Evolutionary conservation across 257 asterid genomes (phyloP).

Genomic region (Solanum chaucha): DNA sequence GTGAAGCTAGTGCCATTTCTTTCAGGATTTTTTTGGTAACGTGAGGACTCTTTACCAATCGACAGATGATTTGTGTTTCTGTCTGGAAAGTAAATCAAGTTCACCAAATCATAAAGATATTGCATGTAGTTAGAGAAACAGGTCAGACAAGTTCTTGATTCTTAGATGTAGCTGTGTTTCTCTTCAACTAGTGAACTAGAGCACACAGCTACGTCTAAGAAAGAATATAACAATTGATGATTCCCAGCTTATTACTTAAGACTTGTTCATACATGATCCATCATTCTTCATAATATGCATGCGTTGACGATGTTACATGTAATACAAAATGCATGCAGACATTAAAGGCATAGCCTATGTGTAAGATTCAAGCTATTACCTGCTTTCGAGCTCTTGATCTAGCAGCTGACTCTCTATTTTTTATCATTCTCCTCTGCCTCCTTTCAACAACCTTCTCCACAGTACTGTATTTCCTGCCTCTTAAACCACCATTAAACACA

Average conservation of each 20-base stretch:
- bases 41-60: background rate
- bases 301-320: background rate
- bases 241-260: background rate
- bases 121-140: background rate
- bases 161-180: background rate
- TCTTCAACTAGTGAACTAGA: background rate
- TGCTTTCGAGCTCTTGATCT: slow-evolving; percentile 95
- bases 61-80: background rate
- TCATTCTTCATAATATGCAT: background rate
- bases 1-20: background rate
- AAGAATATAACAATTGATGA: background rate
- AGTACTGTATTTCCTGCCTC: slow-evolving; percentile 59
- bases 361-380: slow-evolving; percentile 26
- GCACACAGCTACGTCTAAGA: background rate
- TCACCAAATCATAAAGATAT: background rate
- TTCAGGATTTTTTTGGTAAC: background rate
- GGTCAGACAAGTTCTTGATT: background rate
- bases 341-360: background rate
- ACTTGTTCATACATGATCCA: background rate
- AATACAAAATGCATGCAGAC: background rate
- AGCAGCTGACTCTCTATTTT: slow-evolving; percentile 94
- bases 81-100: background rate
- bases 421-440: slow-evolving; percentile 95
- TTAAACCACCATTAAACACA: slow-evolving; percentile 51
- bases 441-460: slow-evolving; percentile 89